These are phyloP conservation scores for Mucor piriformis DNA, from an alignment of 371 early-diverging fungal genomes.

Conservation along the genomic window DNA sequence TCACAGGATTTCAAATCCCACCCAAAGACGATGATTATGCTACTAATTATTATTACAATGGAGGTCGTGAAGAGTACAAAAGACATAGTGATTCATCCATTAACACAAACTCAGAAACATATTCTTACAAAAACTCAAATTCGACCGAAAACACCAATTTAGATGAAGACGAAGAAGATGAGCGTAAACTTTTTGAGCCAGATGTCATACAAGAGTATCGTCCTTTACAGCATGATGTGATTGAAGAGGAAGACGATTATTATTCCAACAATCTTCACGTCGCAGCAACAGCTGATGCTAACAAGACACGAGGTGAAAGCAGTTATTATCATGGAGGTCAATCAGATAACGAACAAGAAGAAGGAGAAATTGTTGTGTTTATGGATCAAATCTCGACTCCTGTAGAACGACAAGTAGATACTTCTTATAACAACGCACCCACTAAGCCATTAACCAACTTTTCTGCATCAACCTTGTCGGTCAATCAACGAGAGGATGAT, in stretches of 20 bases:
- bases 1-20: neutral
- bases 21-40: neutral
- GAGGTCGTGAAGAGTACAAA: neutral
- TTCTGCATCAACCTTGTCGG: neutral
- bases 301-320: neutral
- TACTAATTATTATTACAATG: neutral
- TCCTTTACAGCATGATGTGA: too few species aligned
- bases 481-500: neutral
- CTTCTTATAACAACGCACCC: neutral
- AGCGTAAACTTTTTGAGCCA: neutral
- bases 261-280: constrained; percentile 18
- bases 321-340: constrained; percentile 11
- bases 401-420: neutral
- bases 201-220: neutral
- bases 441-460: neutral
- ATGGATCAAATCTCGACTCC: constrained; percentile 13
- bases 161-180: constrained; percentile 19
- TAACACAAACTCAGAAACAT: constrained; percentile 1
- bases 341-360: constrained; percentile 9
- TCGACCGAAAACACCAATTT: constrained; percentile 21
- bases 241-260: constrained; percentile 7
- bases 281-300: too few species aligned
- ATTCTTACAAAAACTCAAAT: constrained; percentile 22
- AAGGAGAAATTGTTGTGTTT: constrained; percentile 27
- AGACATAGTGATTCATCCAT: constrained; percentile 17